Base-by-base conservation (phyloP, 2,329 filamentous ascomycete genomes). In the Cyphellophora attinorum region DNA sequence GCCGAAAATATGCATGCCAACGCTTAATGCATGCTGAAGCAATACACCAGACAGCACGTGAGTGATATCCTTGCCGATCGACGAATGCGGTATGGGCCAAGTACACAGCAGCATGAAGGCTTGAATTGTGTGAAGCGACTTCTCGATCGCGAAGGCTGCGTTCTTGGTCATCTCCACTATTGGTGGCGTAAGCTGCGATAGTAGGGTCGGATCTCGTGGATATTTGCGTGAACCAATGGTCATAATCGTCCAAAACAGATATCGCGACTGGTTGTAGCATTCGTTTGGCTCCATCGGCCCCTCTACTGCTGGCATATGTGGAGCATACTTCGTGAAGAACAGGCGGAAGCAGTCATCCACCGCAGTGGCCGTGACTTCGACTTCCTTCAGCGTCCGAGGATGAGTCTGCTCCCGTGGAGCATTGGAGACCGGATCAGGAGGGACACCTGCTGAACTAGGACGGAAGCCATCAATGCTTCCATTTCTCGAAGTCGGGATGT, bases 161-260 rank as follows among this genome's bases (percentile, higher is more conserved):
- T 17, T 5, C 17, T 39, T 37, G 11, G 37, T 33, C 27, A 39
- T 15, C 3, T 42, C 34, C 16, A 34, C 17, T 5, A 42, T 23
- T 27, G 37, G 38, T 5, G 29, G 33, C 14, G 59, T 50, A 10
- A 67, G 53, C 47, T 51, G 72, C 34, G 65, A 67, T 27, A 79
- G 58, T 17, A 79, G 55, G 6, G 58, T 61, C 0, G 67, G 58
- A 42, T 76, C 72, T 11, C 59, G 52, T 15, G 65, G 61, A 41
- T 71, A 78, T 28, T 73, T 67, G 25, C 76, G 67, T 19, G 73
- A 68, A 11, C 74, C 75, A 21, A 78, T 67, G 25, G 71, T 68
- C 29, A 79, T 62, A 32, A 80, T 72, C 19, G 73, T 74, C 76
- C 76, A 81, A 53, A 79, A 79, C 5, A 80, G 63, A 4, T 81